Percentiles rank a stretch among this genome's conserved stretches.
Conservation (phyloP, 768 basidiomycete genomes). For the Auricularia cornea region DNA sequence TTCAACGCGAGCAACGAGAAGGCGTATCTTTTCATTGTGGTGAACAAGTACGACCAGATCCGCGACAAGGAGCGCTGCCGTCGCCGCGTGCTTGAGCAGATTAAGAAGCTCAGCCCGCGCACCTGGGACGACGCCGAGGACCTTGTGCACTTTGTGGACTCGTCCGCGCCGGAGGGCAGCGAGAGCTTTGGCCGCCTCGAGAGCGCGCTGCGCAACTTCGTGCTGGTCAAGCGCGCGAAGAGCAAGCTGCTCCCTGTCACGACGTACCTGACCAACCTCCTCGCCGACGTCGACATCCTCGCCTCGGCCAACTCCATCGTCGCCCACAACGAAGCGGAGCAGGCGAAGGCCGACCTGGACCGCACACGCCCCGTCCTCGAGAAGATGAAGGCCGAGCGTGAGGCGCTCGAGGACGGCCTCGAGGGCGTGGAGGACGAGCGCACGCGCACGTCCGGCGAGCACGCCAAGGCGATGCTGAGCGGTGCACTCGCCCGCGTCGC, state of each 20-base stretch:
- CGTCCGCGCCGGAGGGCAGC: conserved; percentile 56
- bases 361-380: conserved; percentile 74
- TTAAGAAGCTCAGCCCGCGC: conserved; percentile 83
- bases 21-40: conserved; percentile 95
- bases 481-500: conserved; percentile 70
- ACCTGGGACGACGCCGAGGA: conserved; percentile 88
- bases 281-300: conserved; percentile 83
- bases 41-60: conserved; percentile 96
- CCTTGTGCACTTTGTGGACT: conserved; percentile 98
- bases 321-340: conserved; percentile 68
- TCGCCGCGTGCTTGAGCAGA: conserved; percentile 83
- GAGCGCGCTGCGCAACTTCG: conserved; percentile 83
- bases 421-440: conserved; percentile 73
- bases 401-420: conserved; percentile 69
- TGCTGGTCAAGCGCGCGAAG: conserved; percentile 90
- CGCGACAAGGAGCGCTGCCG: conserved; percentile 91
- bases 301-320: conserved; percentile 78
- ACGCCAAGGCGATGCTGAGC: conserved; percentile 51
- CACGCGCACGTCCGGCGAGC: conserved; percentile 40
- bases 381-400: conserved; percentile 69
- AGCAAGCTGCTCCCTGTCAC: conserved; percentile 92
- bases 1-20: conserved; percentile 91
- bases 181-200: conserved; percentile 85
- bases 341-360: conserved; percentile 61
- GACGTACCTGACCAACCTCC: conserved; percentile 84